A percentile compares a stretch with the other conserved stretches of the same genome.
Evolutionary conservation across 2,329 filamentous ascomycete genomes (phyloP).

Genomic region (Monilinia fructicola): DNA sequence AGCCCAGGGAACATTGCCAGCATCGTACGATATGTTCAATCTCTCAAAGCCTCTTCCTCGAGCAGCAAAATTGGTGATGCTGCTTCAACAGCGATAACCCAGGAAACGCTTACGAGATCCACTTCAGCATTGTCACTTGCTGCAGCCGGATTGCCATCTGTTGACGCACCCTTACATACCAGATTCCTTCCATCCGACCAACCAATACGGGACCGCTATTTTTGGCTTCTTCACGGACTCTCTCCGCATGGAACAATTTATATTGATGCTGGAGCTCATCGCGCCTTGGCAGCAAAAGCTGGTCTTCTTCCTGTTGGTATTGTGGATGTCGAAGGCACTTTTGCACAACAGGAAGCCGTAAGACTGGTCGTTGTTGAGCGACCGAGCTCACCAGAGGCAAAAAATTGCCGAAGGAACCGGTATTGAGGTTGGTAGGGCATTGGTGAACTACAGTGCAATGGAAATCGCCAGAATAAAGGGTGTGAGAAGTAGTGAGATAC

Average conservation of each 20-base stretch:
- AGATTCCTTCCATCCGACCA: constrained; percentile 83
- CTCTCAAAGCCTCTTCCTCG: constrained; percentile 46
- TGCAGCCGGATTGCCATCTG: constrained; percentile 23
- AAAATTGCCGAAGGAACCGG: constrained; percentile 53
- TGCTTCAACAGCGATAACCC: constrained; percentile 30
- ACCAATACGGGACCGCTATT: constrained; percentile 89
- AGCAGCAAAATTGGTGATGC: constrained; percentile 25
- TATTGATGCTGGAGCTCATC: constrained; percentile 86
- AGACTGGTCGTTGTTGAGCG: constrained; percentile 77
- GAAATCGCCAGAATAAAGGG: constrained; percentile 87
- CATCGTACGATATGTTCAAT: constrained; percentile 80
- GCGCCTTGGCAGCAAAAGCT: constrained; percentile 77
- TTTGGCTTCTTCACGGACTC: constrained; percentile 94
- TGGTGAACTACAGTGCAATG: constrained; percentile 88
- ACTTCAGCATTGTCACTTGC: constrained; percentile 27
- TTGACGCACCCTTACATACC: constrained; percentile 72
- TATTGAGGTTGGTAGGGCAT: constrained; percentile 77
- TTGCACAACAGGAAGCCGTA: constrained; percentile 90
- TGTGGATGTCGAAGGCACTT: constrained; percentile 81
- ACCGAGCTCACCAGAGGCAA: constrained; percentile 41
- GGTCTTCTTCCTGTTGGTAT: constrained; percentile 89
- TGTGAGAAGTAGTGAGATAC: constrained; percentile 77
- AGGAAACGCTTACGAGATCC: constrained; percentile 25
- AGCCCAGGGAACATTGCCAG: constrained; percentile 87
- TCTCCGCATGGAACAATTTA: constrained; percentile 87